Base-by-base conservation (phyloP, 1,139 yeast genomes). In the Suhomyces coccinellae region DNA sequence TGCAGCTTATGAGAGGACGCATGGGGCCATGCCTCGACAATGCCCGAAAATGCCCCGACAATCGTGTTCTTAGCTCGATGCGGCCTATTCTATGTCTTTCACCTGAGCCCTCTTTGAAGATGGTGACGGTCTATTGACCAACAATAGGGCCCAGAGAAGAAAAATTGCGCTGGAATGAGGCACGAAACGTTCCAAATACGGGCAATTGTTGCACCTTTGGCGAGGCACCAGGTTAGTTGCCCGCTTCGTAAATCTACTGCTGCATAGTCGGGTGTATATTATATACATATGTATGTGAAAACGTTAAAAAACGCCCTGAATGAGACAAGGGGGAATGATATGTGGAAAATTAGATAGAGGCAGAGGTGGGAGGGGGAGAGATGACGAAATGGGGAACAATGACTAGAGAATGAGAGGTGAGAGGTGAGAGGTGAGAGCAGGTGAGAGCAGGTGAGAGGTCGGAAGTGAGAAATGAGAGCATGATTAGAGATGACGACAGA, bases 401-500 rank as follows among this genome's bases (percentile, higher is more conserved):
- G n/a, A 31, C 20, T 14, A 12, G 16, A 13, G 28, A 34, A 30
- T 40, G 27, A 38, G 38, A 40, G 43, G 29, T 41, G 46, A 50
- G 48, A 47, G 40, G 40, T 48, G 48, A 47, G 45, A 47, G 34
- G 32, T 31, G 43, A 44, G 41, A 36, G n/a, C 13, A 4, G 30
- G 11, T 33, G 35, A 33, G 35, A 33, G 35, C 9, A 15, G 27
- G 27, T 27, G 38, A 33, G 44, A 41, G 45, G 40, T 36, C 36
- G 45, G 48, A 51, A 15, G 32, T 6, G 33, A 20, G n/a, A 20
- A 20, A 20, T 20, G 6, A 17, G 20, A 17, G 20, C 20, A 27
- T 8, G 26, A 41, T 38, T 45, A 40, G 56, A 52, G 55, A 45
- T 45, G 52, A 45, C 42, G 40, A 43, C 45, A 40, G 26, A 24